phyloP scores from a whole-genome alignment of 257 asterid genomes.

The Ligustrum vulgare region DNA sequence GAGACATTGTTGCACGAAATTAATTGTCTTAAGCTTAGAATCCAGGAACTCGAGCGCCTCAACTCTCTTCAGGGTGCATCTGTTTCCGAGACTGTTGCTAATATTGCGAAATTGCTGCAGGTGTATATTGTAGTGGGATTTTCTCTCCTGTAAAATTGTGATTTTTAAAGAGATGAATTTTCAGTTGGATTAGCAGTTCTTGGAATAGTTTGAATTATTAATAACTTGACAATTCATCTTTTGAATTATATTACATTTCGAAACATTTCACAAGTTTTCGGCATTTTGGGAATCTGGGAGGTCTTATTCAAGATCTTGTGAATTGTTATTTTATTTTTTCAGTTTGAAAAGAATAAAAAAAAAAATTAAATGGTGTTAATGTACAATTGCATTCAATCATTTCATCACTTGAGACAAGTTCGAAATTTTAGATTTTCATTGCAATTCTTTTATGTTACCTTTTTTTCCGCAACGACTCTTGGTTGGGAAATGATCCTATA shows the following conservation, averaged over 20 bases:
- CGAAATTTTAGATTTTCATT: not conserved
- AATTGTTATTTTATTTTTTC: no score
- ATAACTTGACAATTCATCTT: not conserved
- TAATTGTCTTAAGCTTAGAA: conserved; percentile 46
- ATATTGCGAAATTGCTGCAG: conserved; percentile 69
- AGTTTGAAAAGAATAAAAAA: not conserved
- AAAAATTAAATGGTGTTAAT: not conserved
- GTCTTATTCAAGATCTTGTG: not conserved
- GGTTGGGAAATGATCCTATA: not conserved
- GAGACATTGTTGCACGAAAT: conserved; percentile 61
- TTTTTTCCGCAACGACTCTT: not conserved
- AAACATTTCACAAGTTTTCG: not conserved
- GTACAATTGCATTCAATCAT: not conserved
- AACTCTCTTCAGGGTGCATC: conserved; percentile 51
- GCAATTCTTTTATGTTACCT: not conserved
- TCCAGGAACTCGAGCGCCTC: conserved; percentile 63
- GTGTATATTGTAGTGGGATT: conserved; percentile 25
- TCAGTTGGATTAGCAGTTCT: not conserved
- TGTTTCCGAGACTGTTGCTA: conserved; percentile 50
- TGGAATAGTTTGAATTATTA: not conserved
- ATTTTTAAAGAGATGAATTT: not conserved
- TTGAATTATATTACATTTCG: not conserved
- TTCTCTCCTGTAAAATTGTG: not conserved
- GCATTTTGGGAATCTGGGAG: not conserved
- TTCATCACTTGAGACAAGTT: not conserved